phyloP scores from a whole-genome alignment of 2,329 filamentous ascomycete genomes.

The Fulvia fulva region DNA sequence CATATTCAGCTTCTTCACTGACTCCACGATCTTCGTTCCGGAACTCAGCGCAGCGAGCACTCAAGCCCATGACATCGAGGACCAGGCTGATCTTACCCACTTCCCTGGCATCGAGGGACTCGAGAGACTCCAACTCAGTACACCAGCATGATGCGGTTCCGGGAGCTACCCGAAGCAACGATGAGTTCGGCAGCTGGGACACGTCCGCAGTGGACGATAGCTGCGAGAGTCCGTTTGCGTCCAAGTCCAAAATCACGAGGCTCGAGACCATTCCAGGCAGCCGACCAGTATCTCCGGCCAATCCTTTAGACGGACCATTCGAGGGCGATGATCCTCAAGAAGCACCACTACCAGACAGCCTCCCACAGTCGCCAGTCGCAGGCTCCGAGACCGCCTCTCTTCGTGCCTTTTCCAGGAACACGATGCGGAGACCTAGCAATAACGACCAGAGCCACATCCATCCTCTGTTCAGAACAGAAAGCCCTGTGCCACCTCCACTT shows the following conservation, averaged over 20 bases:
- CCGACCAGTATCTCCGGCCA: constrained; percentile 61
- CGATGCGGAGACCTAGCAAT: constrained; percentile 12
- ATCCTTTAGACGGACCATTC: constrained; percentile 53
- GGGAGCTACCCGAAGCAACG: constrained; percentile 41
- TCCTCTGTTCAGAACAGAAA: constrained; percentile 71
- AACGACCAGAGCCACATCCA: constrained; percentile 67
- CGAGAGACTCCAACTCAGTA: constrained; percentile 30
- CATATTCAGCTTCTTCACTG: constrained; percentile 17
- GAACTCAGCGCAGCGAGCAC: constrained; percentile 15
- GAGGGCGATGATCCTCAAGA: constrained; percentile 31
- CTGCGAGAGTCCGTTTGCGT: constrained; percentile 55
- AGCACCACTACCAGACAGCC: constrained; percentile 13
- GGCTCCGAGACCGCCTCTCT: constrained; percentile 13
- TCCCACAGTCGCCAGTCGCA: constrained; percentile 4
- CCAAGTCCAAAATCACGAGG: constrained; percentile 41
- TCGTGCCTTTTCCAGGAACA: constrained; percentile 8
- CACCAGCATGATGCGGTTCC: constrained; percentile 23
- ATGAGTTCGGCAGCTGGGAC: constrained; percentile 73
- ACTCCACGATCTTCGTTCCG: constrained; percentile 24
- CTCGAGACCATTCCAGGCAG: constrained; percentile 70
- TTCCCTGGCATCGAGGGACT: constrained; percentile 47
- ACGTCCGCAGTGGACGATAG: constrained; percentile 63
- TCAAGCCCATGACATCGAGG: constrained; percentile 12
- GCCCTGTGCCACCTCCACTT: constrained; percentile 59
- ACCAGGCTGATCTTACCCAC: constrained; percentile 45